Evolutionary conservation across 2,329 filamentous ascomycete genomes (phyloP).

Genomic region (Botrytis pseudocinerea): DNA sequence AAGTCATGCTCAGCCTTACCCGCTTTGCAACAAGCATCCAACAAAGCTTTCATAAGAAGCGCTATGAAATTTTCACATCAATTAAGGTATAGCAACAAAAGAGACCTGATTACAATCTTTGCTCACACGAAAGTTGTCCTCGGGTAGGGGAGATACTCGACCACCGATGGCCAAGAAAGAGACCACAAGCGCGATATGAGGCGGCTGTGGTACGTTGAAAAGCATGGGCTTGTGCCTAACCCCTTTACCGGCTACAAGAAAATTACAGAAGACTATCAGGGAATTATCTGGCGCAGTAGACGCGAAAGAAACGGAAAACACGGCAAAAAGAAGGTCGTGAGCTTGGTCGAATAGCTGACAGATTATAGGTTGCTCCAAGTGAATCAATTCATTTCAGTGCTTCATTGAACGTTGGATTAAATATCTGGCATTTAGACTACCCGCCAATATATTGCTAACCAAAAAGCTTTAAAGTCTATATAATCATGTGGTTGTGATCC

Average conservation of each 20-base stretch:
- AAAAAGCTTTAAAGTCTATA: background rate
- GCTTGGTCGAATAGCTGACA: background rate
- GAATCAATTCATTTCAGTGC: background rate
- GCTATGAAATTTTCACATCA: background rate
- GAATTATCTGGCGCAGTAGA: background rate
- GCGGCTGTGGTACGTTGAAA: background rate
- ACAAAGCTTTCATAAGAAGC: background rate
- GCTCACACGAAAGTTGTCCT: background rate
- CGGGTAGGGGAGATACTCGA: slow-evolving; percentile 11
- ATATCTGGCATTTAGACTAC: background rate
- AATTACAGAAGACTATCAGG: background rate
- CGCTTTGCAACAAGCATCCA: slow-evolving; percentile 3
- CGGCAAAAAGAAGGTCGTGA: background rate
- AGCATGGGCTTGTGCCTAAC: background rate
- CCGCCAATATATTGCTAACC: background rate
- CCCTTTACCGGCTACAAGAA: background rate
- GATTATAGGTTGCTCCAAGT: background rate
- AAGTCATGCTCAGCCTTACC: background rate
- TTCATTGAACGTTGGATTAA: background rate
- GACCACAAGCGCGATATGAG: slow-evolving; percentile 5
- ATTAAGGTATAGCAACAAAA: background rate
- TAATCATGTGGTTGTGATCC: background rate
- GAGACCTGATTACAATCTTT: background rate
- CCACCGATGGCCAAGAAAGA: background rate
- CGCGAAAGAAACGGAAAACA: background rate